Evolutionary conservation across 768 basidiomycete genomes (phyloP).

Genomic region (Dictyophora rubrovolvata): DNA sequence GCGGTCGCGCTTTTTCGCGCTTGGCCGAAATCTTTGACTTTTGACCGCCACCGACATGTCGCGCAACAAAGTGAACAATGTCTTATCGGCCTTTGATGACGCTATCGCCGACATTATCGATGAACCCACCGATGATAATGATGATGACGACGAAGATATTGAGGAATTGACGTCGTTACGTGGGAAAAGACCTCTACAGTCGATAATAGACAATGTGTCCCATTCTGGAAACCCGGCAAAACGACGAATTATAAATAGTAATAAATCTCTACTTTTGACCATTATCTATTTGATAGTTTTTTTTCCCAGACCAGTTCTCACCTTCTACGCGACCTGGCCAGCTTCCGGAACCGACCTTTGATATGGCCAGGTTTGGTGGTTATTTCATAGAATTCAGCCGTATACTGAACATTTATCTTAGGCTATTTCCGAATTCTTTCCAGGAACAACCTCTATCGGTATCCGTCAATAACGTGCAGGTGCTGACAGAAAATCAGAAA

Average conservation of each 20-base stretch:
- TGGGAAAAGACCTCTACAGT: not conserved
- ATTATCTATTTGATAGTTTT: not conserved
- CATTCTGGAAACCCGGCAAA: not conserved
- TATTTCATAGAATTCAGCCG: not conserved
- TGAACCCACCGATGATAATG: not conserved
- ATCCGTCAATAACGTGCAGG: constrained; percentile 1
- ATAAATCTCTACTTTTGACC: not conserved
- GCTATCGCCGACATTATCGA: not conserved
- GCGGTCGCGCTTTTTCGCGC: not conserved
- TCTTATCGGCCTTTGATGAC: not conserved
- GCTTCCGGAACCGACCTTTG: not conserved
- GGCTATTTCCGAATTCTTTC: constrained; percentile 6
- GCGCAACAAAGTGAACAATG: not conserved
- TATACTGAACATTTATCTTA: not conserved
- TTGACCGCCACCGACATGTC: not conserved
- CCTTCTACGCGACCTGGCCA: not conserved
- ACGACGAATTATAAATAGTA: not conserved
- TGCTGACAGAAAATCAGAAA: constrained; percentile 1
- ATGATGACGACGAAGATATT: not conserved
- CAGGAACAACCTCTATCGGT: not conserved
- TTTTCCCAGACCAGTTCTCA: not conserved
- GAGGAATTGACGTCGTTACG: not conserved
- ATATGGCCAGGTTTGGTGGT: not conserved
- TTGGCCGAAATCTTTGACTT: not conserved
- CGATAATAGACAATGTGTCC: not conserved